Conservation (phyloP, 768 basidiomycete genomes). For the Dentipellis fragilis region DNA sequence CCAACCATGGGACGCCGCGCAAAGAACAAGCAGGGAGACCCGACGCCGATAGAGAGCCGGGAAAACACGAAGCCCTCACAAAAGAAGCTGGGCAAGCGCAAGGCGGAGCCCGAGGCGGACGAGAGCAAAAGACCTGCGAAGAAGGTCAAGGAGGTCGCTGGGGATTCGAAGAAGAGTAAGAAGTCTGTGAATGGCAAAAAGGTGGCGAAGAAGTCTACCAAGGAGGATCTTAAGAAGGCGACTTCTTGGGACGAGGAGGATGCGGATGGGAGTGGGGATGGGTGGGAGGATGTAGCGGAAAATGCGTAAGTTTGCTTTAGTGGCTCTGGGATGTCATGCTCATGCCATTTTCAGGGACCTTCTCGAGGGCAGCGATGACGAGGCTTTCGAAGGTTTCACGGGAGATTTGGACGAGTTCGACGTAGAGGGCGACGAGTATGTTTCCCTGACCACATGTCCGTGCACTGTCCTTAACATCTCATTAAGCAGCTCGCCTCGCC, state of each 20-base stretch:
- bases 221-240: slow-evolving; percentile 13
- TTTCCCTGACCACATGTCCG: background rate
- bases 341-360: slow-evolving; percentile 25
- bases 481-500: too few species aligned
- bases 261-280: slow-evolving; percentile 28
- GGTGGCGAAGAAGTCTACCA: slow-evolving; percentile 4
- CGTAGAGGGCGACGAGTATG: slow-evolving; percentile 36
- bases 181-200: slow-evolving; percentile 1
- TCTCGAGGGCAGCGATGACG: slow-evolving; percentile 37
- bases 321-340: slow-evolving; percentile 1
- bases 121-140: slow-evolving; percentile 21
- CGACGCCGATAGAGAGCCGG: slow-evolving; percentile 43
- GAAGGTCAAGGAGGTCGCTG: slow-evolving; percentile 25
- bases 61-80: slow-evolving; percentile 24
- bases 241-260: slow-evolving; percentile 19
- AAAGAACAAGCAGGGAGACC: slow-evolving; percentile 75
- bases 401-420: slow-evolving; percentile 43
- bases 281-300: slow-evolving; percentile 58
- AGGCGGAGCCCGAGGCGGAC: slow-evolving; percentile 35
- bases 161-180: slow-evolving; percentile 13
- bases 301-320: slow-evolving; percentile 22
- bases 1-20: slow-evolving; percentile 72
- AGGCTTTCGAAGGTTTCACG: slow-evolving; percentile 24
- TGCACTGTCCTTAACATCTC: too few species aligned
- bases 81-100: slow-evolving; percentile 67